phyloP scores from a whole-genome alignment of 805 yeast genomes.

The Priceomyces castillae region DNA sequence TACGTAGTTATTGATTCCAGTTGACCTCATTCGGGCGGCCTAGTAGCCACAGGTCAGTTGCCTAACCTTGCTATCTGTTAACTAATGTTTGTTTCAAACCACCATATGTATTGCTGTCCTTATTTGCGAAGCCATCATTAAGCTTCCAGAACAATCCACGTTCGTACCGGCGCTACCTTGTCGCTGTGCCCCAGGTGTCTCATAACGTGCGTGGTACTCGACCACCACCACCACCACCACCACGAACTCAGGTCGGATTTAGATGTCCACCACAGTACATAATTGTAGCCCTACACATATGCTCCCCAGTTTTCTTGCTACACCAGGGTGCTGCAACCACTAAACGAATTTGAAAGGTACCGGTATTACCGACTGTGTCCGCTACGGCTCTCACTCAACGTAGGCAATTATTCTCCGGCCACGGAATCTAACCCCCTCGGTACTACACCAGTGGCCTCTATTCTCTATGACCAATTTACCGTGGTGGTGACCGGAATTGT shows the following conservation, averaged over 20 bases:
- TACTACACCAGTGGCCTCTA: neutral
- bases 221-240: conserved; percentile 1
- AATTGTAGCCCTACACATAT: neutral
- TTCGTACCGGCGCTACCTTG: no score
- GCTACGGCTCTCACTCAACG: neutral
- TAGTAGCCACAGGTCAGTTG: no score
- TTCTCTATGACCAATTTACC: neutral
- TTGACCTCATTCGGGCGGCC: no score
- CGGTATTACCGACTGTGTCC: neutral
- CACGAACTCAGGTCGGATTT: neutral
- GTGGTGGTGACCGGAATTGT: neutral
- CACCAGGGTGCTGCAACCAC: neutral
- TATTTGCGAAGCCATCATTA: no score
- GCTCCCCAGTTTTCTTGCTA: neutral
- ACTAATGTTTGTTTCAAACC: no score
- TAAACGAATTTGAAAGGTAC: no score
- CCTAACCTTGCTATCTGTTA: no score
- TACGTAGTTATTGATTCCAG: no score
- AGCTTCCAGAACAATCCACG: no score
- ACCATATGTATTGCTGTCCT: no score
- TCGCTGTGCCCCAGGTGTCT: no score
- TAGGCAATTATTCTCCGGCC: neutral
- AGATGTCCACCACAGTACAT: neutral
- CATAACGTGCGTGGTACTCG: no score
- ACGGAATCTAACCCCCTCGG: neutral